Evolutionary conservation across 1,139 yeast species (phyloP).

Genomic region (Candida freyschussii): DNA sequence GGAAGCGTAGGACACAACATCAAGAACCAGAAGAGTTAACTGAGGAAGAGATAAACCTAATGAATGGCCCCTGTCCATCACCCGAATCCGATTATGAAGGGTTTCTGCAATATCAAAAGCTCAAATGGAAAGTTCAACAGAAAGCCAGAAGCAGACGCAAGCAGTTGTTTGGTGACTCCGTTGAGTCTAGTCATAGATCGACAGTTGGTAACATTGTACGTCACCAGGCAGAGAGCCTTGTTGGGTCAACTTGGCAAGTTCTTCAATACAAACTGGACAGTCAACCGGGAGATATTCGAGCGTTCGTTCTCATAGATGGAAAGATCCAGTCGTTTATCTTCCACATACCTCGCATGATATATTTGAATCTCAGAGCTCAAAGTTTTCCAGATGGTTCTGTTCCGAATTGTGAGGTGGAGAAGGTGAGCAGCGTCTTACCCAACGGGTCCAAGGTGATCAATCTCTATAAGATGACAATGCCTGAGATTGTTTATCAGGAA

Average conservation of each 20-base stretch:
- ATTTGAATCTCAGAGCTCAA: conserved; percentile 57
- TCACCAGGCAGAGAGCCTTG: conserved; percentile 73
- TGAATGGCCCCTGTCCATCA: conserved; percentile 61
- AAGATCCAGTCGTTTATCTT: conserved; percentile 71
- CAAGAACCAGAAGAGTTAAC: conserved; percentile 29
- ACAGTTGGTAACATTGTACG: conserved; percentile 68
- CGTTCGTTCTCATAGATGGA: conserved; percentile 62
- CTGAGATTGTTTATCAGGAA: conserved; percentile 54
- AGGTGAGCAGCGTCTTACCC: conserved; percentile 59
- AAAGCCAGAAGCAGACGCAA: conserved; percentile 67
- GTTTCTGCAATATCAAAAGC: conserved; percentile 75
- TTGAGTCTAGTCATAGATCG: conserved; percentile 40
- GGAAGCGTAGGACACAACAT: conserved; percentile 35
- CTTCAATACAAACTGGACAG: conserved; percentile 59
- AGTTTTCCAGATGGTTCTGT: conserved; percentile 41
- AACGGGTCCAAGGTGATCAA: conserved; percentile 58
- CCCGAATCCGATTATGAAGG: conserved; percentile 70
- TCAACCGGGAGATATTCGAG: conserved; percentile 73
- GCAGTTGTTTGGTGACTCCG: conserved; percentile 68
- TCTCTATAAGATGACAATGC: conserved; percentile 61
- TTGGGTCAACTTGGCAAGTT: conserved; percentile 80
- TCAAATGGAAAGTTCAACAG: conserved; percentile 77
- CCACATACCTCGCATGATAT: conserved; percentile 70
- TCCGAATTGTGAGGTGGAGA: conserved; percentile 54
- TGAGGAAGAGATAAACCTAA: conserved; percentile 42